phyloP scores from a whole-genome alignment of 169 alveolate genomes.

The Plasmodium reichenowi region DNA sequence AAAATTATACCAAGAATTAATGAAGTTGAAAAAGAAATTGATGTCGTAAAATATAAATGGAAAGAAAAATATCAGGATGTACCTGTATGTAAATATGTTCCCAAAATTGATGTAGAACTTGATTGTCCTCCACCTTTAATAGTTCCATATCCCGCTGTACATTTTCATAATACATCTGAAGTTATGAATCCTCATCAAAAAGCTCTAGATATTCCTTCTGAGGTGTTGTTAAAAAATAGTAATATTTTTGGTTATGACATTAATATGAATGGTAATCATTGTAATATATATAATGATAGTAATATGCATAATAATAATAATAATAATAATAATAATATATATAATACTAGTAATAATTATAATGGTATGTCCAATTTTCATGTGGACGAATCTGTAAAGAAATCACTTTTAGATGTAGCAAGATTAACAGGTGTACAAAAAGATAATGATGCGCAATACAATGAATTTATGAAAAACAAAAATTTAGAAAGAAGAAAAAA shows the following conservation, averaged over 20 bases:
- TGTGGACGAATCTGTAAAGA: constrained; percentile 37
- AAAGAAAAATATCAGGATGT: constrained; percentile 89
- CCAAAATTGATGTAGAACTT: constrained; percentile 89
- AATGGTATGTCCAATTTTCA: constrained; percentile 34
- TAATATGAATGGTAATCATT: background rate
- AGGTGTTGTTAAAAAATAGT: constrained; percentile 64
- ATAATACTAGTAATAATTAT: no score
- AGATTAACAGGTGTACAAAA: constrained; percentile 10
- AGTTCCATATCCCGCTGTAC: constrained; percentile 88
- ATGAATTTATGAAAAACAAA: no score
- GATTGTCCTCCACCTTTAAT: constrained; percentile 91
- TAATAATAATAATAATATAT: no score
- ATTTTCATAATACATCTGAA: constrained; percentile 77
- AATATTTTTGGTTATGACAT: constrained; percentile 1
- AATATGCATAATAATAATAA: no score
- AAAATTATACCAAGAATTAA: constrained; percentile 89
- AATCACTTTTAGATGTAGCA: constrained; percentile 17
- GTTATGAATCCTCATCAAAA: constrained; percentile 69
- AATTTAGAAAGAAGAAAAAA: constrained; percentile 1
- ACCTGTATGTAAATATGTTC: constrained; percentile 90
- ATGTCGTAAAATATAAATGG: constrained; percentile 89
- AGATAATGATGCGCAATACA: no score
- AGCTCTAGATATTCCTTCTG: constrained; percentile 54
- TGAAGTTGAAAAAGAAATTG: constrained; percentile 88
- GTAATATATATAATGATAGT: no score